Percentiles rank a stretch among this genome's conserved stretches.
These are phyloP conservation scores for Astrothelium subdiscretum DNA, from an alignment of 495 filamentous ascomycete genomes.

Conservation along the genomic window DNA sequence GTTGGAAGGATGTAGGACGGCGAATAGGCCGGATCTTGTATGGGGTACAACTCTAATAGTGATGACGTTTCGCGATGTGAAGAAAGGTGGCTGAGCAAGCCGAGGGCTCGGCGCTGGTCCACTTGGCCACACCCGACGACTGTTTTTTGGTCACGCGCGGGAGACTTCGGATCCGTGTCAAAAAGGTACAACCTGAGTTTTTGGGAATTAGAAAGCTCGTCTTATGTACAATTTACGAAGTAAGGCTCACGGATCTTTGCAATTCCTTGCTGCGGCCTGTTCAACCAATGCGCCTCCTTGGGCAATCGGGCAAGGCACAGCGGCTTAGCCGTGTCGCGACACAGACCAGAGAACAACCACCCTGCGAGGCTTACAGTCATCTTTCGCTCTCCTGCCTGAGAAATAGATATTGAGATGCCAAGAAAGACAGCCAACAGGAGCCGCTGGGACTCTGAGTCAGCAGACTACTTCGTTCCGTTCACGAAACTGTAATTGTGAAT, in stretches of 20 bases:
- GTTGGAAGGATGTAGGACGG: neutral
- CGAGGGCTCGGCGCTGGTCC: neutral
- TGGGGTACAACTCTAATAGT: neutral
- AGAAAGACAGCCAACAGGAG: too few species aligned
- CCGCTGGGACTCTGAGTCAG: too few species aligned
- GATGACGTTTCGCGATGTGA: neutral
- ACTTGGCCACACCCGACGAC: neutral
- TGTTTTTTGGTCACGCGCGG: neutral
- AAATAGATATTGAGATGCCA: too few species aligned
- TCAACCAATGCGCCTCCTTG: neutral
- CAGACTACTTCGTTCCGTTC: too few species aligned
- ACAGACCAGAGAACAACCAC: neutral
- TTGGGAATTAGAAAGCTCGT: too few species aligned
- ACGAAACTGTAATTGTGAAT: too few species aligned
- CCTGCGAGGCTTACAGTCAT: too few species aligned
- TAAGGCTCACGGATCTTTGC: neutral
- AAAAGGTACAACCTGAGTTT: neutral
- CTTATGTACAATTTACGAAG: neutral
- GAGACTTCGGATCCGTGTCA: neutral
- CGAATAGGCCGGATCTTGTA: neutral
- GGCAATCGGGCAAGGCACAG: neutral
- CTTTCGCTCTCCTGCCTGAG: too few species aligned
- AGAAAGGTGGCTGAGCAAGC: neutral
- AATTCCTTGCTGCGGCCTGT: neutral
- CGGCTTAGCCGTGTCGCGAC: neutral